Conservation (phyloP, 148 eudicot genomes). For the Cornus suecica region DNA sequence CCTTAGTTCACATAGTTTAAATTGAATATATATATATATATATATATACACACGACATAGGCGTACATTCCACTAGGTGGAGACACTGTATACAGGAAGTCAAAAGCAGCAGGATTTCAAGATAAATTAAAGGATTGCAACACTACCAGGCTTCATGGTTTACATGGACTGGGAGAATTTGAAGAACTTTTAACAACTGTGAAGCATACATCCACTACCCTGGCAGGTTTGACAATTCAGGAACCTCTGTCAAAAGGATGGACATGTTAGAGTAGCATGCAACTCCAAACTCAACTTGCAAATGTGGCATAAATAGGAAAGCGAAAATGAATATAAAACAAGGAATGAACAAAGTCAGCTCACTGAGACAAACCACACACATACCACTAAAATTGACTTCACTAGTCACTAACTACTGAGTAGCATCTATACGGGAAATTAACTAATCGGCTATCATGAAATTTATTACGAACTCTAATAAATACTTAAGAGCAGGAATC, state of each 20-base stretch:
- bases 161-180: conserved; percentile 20
- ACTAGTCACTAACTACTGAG: neutral
- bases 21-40: too few relatives aligned
- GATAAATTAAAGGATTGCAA: conserved; percentile 2
- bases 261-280: neutral
- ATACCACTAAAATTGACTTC: neutral
- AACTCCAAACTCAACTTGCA: neutral
- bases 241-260: conserved; percentile 7
- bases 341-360: neutral
- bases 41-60: too few relatives aligned
- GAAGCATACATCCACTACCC: conserved; percentile 35
- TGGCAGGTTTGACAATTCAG: neutral
- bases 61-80: neutral
- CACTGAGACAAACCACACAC: neutral
- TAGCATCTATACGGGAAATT: neutral
- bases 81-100: neutral
- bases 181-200: conserved; percentile 33
- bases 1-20: too few relatives aligned
- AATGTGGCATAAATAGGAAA: neutral
- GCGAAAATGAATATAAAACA: neutral
- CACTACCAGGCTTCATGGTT: conserved; percentile 29
- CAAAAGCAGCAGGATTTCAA: neutral
- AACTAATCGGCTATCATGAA: neutral
- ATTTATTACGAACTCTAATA: neutral
- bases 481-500: neutral